Evolutionary conservation across 495 filamentous ascomycete species (phyloP), one percentile per base, ranked within the genome.

Genomic region (Penicillium cataractarum): DNA sequence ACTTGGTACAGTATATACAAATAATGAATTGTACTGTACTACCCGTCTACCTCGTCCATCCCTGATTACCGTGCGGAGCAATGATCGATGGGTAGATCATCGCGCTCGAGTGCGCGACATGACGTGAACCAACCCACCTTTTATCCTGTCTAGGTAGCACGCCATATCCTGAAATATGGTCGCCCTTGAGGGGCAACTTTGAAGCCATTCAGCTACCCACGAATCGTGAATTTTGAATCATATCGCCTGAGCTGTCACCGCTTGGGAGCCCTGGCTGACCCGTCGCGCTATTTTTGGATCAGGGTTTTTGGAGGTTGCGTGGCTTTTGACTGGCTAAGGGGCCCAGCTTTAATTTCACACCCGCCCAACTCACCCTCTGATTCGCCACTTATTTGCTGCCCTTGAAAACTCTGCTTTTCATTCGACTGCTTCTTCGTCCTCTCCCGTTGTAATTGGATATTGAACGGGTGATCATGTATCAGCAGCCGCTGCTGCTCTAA

Each of bases 201-300:
- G 53, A 56, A 42, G 54, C 35, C 31, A 15, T 27, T 29, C n/a
- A 21, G 52, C 55, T n/a, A n/a, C 21, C 27, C 13, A 5, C 15
- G 15, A 4, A 26, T 49, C 44, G 42, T 21, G n/a, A 54, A 54
- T 54, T 21, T 0, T 54, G 51, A 54, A 32, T 35, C 27, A 24
- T 51, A 4, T 9, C 10, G 27, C 17, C 32, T 17, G 6, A 27
- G 29, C 44, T 58, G 57, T 39, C 44, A 50, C 29, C 32, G 44
- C 29, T 37, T 19, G 37, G 6, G 42, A 50, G 27, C 44, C 56
- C 49, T 50, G 57, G 50, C 33, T 37, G 10, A 39, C 27, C n/a
- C 21, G 29, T 22, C 15, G 6, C 1, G 7, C 58, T 61, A 61
- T 61, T 61, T 61, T 61, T 61, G 51, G 58, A 55, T 61, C 51